Conservation (phyloP, 192 early-diverging fungal genomes). For the Linnemannia schmuckeri region DNA sequence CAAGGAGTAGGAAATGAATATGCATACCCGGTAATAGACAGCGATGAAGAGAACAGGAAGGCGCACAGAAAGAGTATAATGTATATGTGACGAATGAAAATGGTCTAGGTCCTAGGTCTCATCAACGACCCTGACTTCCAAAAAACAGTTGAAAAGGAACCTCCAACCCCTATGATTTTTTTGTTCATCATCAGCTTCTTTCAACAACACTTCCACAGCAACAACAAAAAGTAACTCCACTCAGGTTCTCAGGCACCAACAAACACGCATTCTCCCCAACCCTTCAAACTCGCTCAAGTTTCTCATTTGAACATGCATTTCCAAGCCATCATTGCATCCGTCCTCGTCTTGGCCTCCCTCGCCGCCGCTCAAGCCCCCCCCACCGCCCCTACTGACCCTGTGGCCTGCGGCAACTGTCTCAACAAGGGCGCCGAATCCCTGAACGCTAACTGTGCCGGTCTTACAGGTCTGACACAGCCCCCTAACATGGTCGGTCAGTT, state of each 20-base stretch:
- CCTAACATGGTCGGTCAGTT: not conserved
- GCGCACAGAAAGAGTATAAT: not conserved
- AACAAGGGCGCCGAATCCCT: not conserved
- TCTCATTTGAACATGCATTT: conserved; percentile 27
- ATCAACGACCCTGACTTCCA: not conserved
- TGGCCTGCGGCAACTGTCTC: not conserved
- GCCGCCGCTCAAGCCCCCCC: conserved; percentile 5
- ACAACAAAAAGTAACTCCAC: not conserved
- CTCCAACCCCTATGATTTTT: not conserved
- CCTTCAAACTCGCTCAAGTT: not conserved
- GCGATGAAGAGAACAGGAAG: not conserved
- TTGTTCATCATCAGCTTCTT: not conserved
- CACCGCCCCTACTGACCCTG: not conserved
- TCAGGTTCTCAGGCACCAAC: not conserved
- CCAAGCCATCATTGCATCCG: conserved; percentile 8
- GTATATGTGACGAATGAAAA: not conserved
- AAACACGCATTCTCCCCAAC: not conserved
- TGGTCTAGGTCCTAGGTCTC: not conserved
- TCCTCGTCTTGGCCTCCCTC: conserved; percentile 5
- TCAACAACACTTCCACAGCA: not conserved
- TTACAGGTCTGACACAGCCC: not conserved
- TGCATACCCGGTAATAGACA: not conserved
- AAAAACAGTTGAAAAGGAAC: not conserved
- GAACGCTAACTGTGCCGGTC: not conserved
- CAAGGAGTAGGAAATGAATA: not conserved